phyloP scores from a whole-genome alignment of 306 rosid genomes.

The Rubus idaeus region DNA sequence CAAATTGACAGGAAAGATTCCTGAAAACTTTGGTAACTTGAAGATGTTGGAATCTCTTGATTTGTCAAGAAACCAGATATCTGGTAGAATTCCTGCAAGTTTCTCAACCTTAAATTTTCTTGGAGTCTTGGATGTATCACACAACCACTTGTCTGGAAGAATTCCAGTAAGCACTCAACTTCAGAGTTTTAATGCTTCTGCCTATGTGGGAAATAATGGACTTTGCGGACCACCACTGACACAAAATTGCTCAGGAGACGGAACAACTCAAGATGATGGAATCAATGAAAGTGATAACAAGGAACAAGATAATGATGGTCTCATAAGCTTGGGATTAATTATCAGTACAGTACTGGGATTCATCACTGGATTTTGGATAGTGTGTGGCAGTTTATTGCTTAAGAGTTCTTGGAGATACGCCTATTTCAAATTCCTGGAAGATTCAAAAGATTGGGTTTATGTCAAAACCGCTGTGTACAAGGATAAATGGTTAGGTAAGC shows the following conservation, averaged over 20 bases:
- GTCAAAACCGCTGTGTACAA: background rate
- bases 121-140: background rate
- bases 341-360: background rate
- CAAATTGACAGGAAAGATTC: background rate
- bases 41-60: background rate
- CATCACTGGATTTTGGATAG: constrained; percentile 16
- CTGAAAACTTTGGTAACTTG: background rate
- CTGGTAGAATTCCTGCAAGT: background rate
- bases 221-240: background rate
- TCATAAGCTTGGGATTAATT: background rate
- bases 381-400: background rate
- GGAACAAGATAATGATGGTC: background rate
- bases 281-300: too few species aligned
- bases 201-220: background rate
- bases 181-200: background rate
- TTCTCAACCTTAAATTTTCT: background rate
- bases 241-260: background rate
- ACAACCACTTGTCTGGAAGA: background rate
- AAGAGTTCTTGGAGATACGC: constrained; percentile 8
- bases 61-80: background rate
- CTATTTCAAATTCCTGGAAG: background rate
- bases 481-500: background rate
- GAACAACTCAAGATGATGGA: too few species aligned
- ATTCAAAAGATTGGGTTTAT: background rate
- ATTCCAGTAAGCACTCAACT: background rate